Evolutionary conservation across 352 stramenopile species (phyloP).

Genomic region (Stramenopiles sp.): DNA sequence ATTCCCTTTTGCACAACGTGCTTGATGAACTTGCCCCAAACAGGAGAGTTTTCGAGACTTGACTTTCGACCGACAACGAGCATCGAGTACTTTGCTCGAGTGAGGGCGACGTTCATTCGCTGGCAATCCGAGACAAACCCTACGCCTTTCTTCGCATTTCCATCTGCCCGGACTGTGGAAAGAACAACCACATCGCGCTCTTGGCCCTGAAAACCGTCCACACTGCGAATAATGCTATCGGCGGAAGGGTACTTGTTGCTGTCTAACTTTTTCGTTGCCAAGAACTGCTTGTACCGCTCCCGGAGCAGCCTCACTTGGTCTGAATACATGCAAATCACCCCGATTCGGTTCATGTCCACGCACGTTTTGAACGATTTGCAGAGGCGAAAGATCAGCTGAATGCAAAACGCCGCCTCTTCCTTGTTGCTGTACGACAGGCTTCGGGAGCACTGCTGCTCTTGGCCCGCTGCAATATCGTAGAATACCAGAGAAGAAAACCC

Average conservation of each 20-base stretch:
- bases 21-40: too few relatives aligned
- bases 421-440: neutral
- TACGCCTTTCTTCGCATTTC: constrained; percentile 48
- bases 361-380: neutral
- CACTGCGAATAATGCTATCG: constrained; percentile 78
- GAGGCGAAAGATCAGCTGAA: too few relatives aligned
- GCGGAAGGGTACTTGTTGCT: constrained; percentile 26
- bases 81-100: constrained; percentile 54
- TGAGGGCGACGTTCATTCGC: constrained; percentile 65
- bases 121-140: constrained; percentile 54
- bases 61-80: too few relatives aligned
- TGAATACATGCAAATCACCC: constrained; percentile 94
- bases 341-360: constrained; percentile 35
- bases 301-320: too few relatives aligned
- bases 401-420: constrained; percentile 4
- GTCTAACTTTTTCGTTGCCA: constrained; percentile 47
- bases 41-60: too few relatives aligned
- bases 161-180: constrained; percentile 72
- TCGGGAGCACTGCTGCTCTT: neutral
- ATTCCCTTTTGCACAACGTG: too few relatives aligned
- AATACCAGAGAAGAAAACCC: too few relatives aligned
- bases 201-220: constrained; percentile 92
- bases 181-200: constrained; percentile 98
- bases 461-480: constrained; percentile 23
- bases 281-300: constrained; percentile 40